phyloP scores from a whole-genome alignment of 768 basidiomycete species.

The Kwoniella bestiolae region DNA sequence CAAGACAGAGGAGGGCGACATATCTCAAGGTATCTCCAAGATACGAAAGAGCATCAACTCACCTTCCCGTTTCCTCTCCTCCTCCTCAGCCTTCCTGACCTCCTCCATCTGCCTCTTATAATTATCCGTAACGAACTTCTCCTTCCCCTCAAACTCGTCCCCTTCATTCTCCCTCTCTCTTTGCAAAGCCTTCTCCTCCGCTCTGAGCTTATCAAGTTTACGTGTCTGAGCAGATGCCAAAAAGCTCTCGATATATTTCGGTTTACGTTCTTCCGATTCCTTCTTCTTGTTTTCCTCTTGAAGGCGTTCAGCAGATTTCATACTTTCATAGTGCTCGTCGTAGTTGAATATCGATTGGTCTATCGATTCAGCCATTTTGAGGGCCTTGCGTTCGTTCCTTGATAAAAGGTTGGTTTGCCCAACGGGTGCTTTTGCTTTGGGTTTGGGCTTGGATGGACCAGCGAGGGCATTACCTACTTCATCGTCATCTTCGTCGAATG shows the following conservation, averaged over 20 bases:
- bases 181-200: conserved; percentile 98
- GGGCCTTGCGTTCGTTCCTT: conserved; percentile 52
- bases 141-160: conserved; percentile 90
- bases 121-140: conserved; percentile 94
- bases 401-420: conserved; percentile 27
- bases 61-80: conserved; percentile 89
- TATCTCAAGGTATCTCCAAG: too few relatives aligned
- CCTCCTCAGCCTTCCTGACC: conserved; percentile 85
- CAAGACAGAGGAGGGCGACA: too few relatives aligned
- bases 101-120: conserved; percentile 97
- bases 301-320: conserved; percentile 80
- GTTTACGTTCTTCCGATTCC: conserved; percentile 81
- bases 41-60: conserved; percentile 52
- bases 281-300: conserved; percentile 77
- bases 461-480: conserved; percentile 27
- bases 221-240: conserved; percentile 82
- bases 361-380: conserved; percentile 76
- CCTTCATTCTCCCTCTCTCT: conserved; percentile 90
- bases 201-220: conserved; percentile 82
- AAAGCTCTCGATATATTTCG: conserved; percentile 87
- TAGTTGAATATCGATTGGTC: conserved; percentile 89
- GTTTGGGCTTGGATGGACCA: conserved; percentile 17
- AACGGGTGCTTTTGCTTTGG: conserved; percentile 6
- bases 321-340: conserved; percentile 93
- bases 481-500: conserved; percentile 64